These are phyloP conservation scores for Chlorella sp. DNA, from an alignment of 139 green algal genomes.

Conservation along the genomic window DNA sequence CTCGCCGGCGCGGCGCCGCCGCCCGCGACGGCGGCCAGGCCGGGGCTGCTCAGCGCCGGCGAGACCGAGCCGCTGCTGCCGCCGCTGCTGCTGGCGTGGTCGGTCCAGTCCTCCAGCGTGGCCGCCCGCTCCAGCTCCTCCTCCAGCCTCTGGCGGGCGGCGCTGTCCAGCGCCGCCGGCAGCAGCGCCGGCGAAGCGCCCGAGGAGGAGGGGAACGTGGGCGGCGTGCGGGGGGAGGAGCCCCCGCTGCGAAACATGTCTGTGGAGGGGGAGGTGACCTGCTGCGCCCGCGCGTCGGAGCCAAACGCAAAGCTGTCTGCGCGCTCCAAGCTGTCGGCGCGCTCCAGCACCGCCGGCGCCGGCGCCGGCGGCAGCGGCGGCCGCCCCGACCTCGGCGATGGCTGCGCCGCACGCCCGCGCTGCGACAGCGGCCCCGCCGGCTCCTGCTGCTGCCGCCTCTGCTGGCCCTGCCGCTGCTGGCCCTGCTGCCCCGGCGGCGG, in stretches of 20 bases:
- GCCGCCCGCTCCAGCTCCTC: conserved; percentile 8
- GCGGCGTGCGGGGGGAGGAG: too few relatives aligned
- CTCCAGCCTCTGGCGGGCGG: not conserved
- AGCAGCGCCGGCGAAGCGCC: too few relatives aligned
- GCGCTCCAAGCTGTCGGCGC: not conserved
- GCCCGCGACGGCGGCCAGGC: not conserved
- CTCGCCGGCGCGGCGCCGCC: not conserved
- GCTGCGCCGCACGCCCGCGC: too few relatives aligned
- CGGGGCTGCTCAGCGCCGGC: not conserved
- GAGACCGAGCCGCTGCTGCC: not conserved
- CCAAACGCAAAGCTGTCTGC: conserved; percentile 10
- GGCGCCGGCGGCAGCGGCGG: not conserved
- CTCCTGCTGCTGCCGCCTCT: not conserved
- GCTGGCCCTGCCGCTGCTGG: not conserved
- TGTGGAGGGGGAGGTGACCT: too few relatives aligned
- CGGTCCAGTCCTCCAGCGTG: conserved; percentile 29
- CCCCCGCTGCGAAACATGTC: too few relatives aligned
- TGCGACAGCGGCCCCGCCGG: not conserved
- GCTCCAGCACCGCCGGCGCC: not conserved
- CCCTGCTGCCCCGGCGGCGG: too few relatives aligned
- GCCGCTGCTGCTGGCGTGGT: not conserved
- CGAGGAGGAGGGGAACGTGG: too few relatives aligned
- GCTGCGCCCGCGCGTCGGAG: too few relatives aligned
- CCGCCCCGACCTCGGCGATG: not conserved
- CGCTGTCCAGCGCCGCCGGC: too few relatives aligned